phyloP scores from a whole-genome alignment of 208 protist genomes.

The Crithidia bombi region DNA sequence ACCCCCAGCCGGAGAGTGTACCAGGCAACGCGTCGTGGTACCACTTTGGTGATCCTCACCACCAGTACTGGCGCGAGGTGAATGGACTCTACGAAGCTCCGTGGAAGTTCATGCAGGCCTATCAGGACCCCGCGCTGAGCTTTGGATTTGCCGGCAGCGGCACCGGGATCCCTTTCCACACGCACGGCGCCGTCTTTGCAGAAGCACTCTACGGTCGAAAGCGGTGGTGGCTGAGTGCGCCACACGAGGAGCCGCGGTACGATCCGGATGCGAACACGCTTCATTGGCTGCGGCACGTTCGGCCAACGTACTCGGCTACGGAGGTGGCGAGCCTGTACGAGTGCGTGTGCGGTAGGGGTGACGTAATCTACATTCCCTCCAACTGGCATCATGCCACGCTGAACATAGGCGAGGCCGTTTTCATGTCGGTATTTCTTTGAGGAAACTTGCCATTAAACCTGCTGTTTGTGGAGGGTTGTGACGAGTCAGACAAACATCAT shows the following conservation, averaged over 20 bases:
- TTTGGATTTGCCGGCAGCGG: constrained; percentile 53
- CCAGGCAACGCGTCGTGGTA: constrained; percentile 39
- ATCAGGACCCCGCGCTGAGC: constrained; percentile 34
- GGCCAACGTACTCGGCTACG: constrained; percentile 19
- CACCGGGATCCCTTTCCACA: constrained; percentile 57
- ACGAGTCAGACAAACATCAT: too few species aligned
- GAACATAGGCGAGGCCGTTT: constrained; percentile 57
- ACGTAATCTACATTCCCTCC: constrained; percentile 52
- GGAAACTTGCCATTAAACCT: neutral
- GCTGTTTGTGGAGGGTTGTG: too few species aligned
- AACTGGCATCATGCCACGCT: constrained; percentile 61
- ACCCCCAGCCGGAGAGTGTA: constrained; percentile 18
- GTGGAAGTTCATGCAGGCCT: constrained; percentile 16
- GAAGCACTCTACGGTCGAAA: constrained; percentile 51
- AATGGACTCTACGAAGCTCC: constrained; percentile 29
- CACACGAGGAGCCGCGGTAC: constrained; percentile 25
- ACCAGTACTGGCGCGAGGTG: constrained; percentile 32
- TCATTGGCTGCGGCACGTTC: constrained; percentile 30
- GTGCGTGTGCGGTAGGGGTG: constrained; percentile 43
- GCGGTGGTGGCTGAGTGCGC: constrained; percentile 44
- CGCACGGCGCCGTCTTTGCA: constrained; percentile 51
- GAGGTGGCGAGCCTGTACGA: constrained; percentile 18
- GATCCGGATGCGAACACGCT: constrained; percentile 42
- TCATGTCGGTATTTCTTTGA: constrained; percentile 56
- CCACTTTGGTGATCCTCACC: constrained; percentile 50